Percentiles rank a stretch among this genome's conserved stretches.
These are phyloP conservation scores for Penicillium manginii DNA, from an alignment of 495 filamentous ascomycete species.

Conservation along the genomic window DNA sequence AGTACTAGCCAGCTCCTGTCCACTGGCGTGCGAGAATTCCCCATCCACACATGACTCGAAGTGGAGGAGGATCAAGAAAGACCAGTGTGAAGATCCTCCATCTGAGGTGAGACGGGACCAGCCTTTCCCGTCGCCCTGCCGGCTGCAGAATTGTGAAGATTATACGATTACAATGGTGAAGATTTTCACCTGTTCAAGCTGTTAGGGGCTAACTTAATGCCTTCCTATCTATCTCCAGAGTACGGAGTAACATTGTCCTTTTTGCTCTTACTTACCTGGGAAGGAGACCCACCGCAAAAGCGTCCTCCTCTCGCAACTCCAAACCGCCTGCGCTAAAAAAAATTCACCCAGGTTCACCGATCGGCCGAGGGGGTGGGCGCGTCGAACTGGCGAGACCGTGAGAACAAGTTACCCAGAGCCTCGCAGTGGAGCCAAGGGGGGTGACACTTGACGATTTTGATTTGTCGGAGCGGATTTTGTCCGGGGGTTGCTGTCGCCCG, in stretches of 20 bases:
- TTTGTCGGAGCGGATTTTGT: constrained; percentile 3
- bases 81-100: neutral
- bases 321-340: neutral
- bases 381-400: constrained; percentile 8
- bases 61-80: neutral
- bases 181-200: neutral
- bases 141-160: constrained; percentile 4
- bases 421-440: constrained; percentile 17
- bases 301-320: neutral
- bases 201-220: too few relatives aligned
- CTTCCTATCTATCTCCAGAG: too few relatives aligned
- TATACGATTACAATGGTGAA: neutral
- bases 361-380: constrained; percentile 16
- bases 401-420: constrained; percentile 16
- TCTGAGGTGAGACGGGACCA: constrained; percentile 2
- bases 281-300: neutral
- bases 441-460: neutral
- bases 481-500: constrained; percentile 6
- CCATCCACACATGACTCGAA: neutral
- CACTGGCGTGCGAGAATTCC: neutral
- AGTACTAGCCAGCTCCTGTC: too few relatives aligned
- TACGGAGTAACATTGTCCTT: neutral
- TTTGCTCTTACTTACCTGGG: neutral
- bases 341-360: constrained; percentile 11
- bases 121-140: neutral